A percentile compares a stretch with the other conserved stretches of the same genome.
These are phyloP conservation scores for Vararia minispora DNA, from an alignment of 768 basidiomycete species.

Conservation along the genomic window DNA sequence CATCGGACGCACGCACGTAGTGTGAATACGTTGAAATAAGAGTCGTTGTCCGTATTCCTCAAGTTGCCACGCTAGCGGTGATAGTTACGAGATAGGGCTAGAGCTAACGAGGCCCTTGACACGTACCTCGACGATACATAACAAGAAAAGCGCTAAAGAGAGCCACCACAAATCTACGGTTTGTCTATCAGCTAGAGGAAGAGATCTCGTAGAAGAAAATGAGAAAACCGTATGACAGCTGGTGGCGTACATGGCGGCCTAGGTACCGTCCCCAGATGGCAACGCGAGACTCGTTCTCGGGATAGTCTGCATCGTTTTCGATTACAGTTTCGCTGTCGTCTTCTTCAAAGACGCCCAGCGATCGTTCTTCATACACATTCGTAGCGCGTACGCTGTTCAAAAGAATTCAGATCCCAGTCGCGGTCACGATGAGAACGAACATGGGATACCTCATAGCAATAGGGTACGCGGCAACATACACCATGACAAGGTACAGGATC, in stretches of 20 bases:
- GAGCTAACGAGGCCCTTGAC: too few relatives aligned
- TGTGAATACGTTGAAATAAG: constrained; percentile 31
- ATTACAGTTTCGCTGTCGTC: constrained; percentile 17
- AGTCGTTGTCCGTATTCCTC: constrained; percentile 17
- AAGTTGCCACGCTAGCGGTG: constrained; percentile 18
- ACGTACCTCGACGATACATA: constrained; percentile 35
- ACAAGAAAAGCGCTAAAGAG: constrained; percentile 32
- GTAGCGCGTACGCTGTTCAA: constrained; percentile 30
- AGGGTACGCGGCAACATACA: constrained; percentile 67
- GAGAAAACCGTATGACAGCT: constrained; percentile 38
- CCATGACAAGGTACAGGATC: constrained; percentile 85
- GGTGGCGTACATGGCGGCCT: constrained; percentile 29
- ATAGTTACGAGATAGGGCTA: background rate
- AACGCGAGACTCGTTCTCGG: constrained; percentile 16
- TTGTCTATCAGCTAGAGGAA: too few relatives aligned
- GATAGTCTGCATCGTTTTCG: constrained; percentile 14
- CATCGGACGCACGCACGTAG: constrained; percentile 24
- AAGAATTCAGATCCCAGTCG: background rate
- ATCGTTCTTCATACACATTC: constrained; percentile 42
- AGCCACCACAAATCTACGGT: constrained; percentile 37
- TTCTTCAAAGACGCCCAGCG: constrained; percentile 35
- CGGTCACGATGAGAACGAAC: background rate
- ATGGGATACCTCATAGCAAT: constrained; percentile 59
- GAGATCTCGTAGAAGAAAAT: background rate
- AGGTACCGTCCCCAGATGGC: constrained; percentile 28